Base-by-base conservation (phyloP, 495 filamentous ascomycete genomes). In the Hypoxylon fragiforme region DNA sequence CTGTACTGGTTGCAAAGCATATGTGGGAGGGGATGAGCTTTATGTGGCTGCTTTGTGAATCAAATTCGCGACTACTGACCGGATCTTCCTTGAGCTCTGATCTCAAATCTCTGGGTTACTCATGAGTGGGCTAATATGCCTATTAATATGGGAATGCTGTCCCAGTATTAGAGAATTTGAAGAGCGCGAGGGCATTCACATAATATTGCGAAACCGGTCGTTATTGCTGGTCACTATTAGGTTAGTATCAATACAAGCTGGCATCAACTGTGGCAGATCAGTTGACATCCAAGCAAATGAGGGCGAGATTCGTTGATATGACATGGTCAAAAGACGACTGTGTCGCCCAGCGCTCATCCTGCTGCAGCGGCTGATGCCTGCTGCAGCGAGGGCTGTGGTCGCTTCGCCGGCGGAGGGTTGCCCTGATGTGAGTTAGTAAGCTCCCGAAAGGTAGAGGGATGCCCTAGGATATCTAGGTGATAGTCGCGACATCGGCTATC, bases 321-420 rank as follows among this genome's bases (percentile, higher is more conserved):
- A 9, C 24, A 19, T 40, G 24, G 24, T 28, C 9, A 9, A 4
- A 4, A 9, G 24, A 9, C 9, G n/a, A 14, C 8, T 22, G 12
- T 14, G 32, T 11, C 18, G 26, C 36, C 19, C 42, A 38, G 16
- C 20, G 31, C 30, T 70, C 63, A 74, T 21, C 70, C 69, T 34
- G 62, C 67, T 37, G 72, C 72, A 26, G 68, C 63, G 30, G 73
- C 54, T 0, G 69, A 61, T 7, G 63, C 68, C 18, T 73, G 68
- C 24, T 28, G 24, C 38, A 69, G 61, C 7, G 62, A 44, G 14
- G 64, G 44, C 16, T 67, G 64, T 15, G 54, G 61, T 57, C 70
- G 62, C 46, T 70, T 72, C 38, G 69, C 64, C n/a, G 67, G 65
- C 8, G 68, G 62, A n/a, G 60, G 53, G 24, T 63, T 54, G 14